phyloP scores from a whole-genome alignment of 305 asterid genomes.

The Rubia peregrina region DNA sequence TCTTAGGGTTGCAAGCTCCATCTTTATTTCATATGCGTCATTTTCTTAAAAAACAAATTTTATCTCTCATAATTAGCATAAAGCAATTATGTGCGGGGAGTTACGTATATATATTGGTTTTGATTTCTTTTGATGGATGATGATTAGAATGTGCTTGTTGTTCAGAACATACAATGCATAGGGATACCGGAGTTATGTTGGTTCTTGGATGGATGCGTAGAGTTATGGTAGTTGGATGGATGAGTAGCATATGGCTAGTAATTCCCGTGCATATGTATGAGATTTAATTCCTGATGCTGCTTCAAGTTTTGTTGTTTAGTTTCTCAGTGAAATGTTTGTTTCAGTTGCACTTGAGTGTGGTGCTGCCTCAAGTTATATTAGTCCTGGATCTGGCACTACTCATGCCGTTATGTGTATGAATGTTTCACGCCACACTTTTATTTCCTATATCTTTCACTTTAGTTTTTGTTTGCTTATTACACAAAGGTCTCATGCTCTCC shows the following conservation, averaged over 20 bases:
- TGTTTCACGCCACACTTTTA: not conserved
- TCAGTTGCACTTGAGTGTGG: not conserved
- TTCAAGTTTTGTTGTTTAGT: not conserved
- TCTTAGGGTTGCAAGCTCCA: not conserved
- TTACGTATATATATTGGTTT: slow-evolving; percentile 17
- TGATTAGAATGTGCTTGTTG: not conserved
- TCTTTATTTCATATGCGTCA: not conserved
- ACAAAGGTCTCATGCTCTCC: not conserved
- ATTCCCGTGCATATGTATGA: not conserved
- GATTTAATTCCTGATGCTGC: not conserved
- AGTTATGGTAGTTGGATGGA: slow-evolving; percentile 14
- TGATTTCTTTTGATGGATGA: slow-evolving; percentile 11
- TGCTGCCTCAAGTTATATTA: not conserved
- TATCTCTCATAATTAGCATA: not conserved
- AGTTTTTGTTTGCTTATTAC: not conserved
- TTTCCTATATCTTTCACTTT: not conserved
- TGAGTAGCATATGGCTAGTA: not conserved
- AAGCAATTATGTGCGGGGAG: not conserved
- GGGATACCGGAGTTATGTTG: slow-evolving; percentile 15
- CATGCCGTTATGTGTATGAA: not conserved
- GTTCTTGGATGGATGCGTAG: slow-evolving; percentile 12
- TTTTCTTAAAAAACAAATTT: not conserved
- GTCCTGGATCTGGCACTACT: not conserved
- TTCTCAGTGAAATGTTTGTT: not conserved
- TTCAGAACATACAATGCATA: not conserved